Base-by-base conservation (phyloP, 1,284 basidiomycete species). In the Ceratobasidium sp. region DNA sequence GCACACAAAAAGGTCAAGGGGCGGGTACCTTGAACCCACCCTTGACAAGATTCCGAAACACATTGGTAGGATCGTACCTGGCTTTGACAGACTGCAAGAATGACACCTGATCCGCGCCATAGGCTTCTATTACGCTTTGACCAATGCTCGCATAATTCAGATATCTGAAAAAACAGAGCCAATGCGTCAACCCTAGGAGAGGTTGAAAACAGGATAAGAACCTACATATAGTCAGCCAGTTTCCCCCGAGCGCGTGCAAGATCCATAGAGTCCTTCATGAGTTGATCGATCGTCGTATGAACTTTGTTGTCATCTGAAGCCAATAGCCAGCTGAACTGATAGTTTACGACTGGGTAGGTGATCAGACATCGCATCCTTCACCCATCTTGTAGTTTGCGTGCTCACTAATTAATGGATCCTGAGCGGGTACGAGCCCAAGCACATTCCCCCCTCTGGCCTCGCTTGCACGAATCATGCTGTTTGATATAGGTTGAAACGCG, bases 391-490 rank as follows among this genome's bases (percentile, higher is more conserved):
- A 33, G 33, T 7, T 38, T 33, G 33, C 7, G 23, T n/a, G 38
- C 66, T 52, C 54, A 68, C 66, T 33, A 33, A 68, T 50, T 1
- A 68, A 48, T 23, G 66, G 66, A 28, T 68, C 50, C 20, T 17
- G 15, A 6, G 2, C 28, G 17, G 44, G 46, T 28, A 52, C n/a
- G n/a, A 68, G 66, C 4, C 66, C 66, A 33, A 68, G 66, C 23
- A 68, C 66, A 28, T 68, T 68, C 28, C 66, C 66, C 15, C 66
- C 66, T 33, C 38, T 48, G 28, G 44, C 66, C 17, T 68, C 28
- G 66, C 66, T 68, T 28, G 66, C 66, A 17, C 66, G 66, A 28
- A 68, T 68, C 66, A 68, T 68, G 46, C 66, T 68, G 33, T 68
- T 52, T 48, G 50, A 68, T 10, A 68, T 52, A 4, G 66, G 66